Evolutionary conservation across 345 rosid species (phyloP), one percentile per base, ranked within the genome.

Genomic region (Punica granatum): DNA sequence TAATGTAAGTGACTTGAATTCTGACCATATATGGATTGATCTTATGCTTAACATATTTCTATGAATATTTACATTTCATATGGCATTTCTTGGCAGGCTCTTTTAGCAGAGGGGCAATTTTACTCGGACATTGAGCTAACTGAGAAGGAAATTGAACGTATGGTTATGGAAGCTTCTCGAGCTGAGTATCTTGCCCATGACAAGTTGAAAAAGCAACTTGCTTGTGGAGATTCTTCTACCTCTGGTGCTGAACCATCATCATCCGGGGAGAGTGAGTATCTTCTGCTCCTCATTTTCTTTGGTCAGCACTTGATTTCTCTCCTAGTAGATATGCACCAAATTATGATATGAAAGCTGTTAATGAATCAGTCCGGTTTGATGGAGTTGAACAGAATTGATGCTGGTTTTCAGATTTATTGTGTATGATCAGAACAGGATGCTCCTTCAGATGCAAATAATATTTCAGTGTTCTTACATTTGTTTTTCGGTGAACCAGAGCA

Each of bases 111-210:
- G 84, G 99, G 95, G 51, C 81, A 76, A 71, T 83, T 83, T 74
- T 87, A 88, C 80, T 95, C 99, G 59, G 99, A 95, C 74, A 79
- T 95, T 8, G 99, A 95, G 82, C 90, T 92, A 51, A 95, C 99
- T 1, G 97, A 95, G 78, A 95, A 87, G 81, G 99, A 92, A 74
- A 95, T 95, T 0, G 98, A 90, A 59, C 75, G 88, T 18, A 90
- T 90, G 82, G 99, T 90, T 61, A 95, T 95, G 93, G 99, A 87
- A 79, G 88, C 95, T 73, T 95, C 99, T 41, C 92, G 99, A 67
- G 99, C 92, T 6, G 99, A 95, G 75, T 95, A 90, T 81, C 85
- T 95, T 30, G 88, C 89, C 31, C 67, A 32, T 36, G 88, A 90
- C 82, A 80, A 79, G 82, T 75, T 80, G 26, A 88, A 85, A 80